Conservation (phyloP, 371 early-diverging fungal species). For the Conidiobolus incongruus region DNA sequence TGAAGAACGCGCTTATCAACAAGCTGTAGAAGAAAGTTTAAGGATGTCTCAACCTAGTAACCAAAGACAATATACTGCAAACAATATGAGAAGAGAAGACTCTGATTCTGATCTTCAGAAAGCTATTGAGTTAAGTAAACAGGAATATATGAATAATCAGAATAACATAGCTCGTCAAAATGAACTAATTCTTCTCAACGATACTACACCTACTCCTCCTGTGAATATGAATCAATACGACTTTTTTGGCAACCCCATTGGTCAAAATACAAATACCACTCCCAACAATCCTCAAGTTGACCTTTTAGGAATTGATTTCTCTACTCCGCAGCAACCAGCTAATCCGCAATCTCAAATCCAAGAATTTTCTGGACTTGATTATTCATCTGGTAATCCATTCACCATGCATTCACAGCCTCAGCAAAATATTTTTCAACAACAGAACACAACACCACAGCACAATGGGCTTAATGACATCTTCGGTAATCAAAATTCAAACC, state of each 20-base stretch:
- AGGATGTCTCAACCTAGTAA: constrained; percentile 29
- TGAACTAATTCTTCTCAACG: constrained; percentile 5
- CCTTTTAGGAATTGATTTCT: neutral
- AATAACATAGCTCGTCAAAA: constrained; percentile 9
- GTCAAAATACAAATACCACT: neutral
- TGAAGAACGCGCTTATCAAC: constrained; percentile 58
- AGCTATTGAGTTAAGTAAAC: constrained; percentile 31
- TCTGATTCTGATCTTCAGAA: constrained; percentile 20
- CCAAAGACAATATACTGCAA: constrained; percentile 13
- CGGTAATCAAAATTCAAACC: neutral
- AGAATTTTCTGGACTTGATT: too few relatives aligned
- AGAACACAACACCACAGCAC: neutral
- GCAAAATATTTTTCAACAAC: neutral
- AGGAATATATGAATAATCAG: constrained; percentile 19
- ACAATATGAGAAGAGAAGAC: constrained; percentile 9
- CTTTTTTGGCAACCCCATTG: constrained; percentile 2
- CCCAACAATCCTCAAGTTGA: neutral
- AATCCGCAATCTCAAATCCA: too few relatives aligned
- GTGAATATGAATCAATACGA: constrained; percentile 2
- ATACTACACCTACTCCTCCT: neutral
- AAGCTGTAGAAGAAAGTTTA: constrained; percentile 69
- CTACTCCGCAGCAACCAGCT: too few relatives aligned
- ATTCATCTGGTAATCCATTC: too few relatives aligned
- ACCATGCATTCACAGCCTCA: too few relatives aligned
- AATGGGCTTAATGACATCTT: neutral